Percentiles rank a stretch among this genome's conserved stretches.
Conservation (phyloP, 1,284 basidiomycete genomes). For the Peniophora sp. region DNA sequence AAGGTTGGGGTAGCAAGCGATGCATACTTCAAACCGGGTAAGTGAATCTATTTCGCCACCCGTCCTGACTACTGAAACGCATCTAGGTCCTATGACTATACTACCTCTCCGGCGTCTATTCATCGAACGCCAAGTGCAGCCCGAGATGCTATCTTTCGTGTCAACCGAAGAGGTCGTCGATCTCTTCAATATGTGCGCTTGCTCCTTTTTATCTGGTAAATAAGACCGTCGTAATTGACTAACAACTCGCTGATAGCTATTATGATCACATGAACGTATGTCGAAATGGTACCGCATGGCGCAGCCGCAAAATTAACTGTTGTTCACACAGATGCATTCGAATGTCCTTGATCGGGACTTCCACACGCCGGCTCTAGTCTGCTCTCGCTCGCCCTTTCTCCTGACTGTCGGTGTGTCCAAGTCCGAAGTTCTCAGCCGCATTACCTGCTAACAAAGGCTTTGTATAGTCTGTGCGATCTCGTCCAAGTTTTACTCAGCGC, state of each 20-base stretch:
- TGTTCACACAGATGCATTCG: constrained; percentile 49
- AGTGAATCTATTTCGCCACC: constrained; percentile 17
- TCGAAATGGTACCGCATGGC: constrained; percentile 2
- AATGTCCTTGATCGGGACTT: constrained; percentile 77
- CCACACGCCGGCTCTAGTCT: constrained; percentile 88
- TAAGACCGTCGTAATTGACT: constrained; percentile 8
- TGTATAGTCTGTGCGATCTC: constrained; percentile 84
- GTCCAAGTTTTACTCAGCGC: constrained; percentile 80
- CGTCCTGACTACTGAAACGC: constrained; percentile 1
- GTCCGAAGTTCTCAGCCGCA: constrained; percentile 2
- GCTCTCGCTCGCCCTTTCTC: constrained; percentile 86
- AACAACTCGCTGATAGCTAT: constrained; percentile 37
- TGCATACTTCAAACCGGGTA: constrained; percentile 92
- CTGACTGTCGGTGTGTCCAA: constrained; percentile 81
- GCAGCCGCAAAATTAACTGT: constrained; percentile 8
- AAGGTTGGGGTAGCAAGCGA: constrained; percentile 79
- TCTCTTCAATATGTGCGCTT: constrained; percentile 82
- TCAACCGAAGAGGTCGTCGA: constrained; percentile 80
- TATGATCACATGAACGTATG: constrained; percentile 73
- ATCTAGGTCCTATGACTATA: constrained; percentile 82
- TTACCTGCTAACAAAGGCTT: constrained; percentile 3
- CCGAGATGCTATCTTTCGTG: constrained; percentile 84
- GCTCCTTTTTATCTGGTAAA: constrained; percentile 9
- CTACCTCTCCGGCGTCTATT: constrained; percentile 78
- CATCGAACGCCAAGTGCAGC: constrained; percentile 85